Percentiles rank a stretch among this genome's conserved stretches.
These are phyloP conservation scores for Tetrahymena malaccensis DNA, from an alignment of 73 alveolate genomes.

Conservation along the genomic window DNA sequence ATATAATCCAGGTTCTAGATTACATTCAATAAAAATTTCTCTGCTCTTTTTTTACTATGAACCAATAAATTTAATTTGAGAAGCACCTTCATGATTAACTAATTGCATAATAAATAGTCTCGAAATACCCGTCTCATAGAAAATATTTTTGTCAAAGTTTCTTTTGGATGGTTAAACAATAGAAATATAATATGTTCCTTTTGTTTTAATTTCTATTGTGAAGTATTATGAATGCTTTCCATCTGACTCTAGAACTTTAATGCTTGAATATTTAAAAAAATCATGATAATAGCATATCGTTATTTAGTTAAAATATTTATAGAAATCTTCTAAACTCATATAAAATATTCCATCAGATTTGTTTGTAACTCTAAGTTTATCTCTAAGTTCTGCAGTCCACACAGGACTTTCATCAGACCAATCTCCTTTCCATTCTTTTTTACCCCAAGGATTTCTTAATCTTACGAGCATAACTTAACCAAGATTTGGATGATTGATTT, in stretches of 20 bases:
- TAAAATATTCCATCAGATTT: slow-evolving; percentile 46
- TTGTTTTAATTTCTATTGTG: not conserved
- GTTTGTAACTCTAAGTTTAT: not conserved
- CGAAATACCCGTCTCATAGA: not conserved
- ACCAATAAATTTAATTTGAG: not conserved
- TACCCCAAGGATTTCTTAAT: slow-evolving; percentile 73
- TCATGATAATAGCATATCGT: slow-evolving; percentile 22
- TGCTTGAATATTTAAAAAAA: not conserved
- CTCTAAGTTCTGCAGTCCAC: slow-evolving; percentile 42
- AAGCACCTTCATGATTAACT: not conserved
- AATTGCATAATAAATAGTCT: not conserved
- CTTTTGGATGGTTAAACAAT: slow-evolving; percentile 15
- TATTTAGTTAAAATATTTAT: slow-evolving; percentile 6
- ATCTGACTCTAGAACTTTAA: not conserved
- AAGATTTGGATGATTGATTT: not conserved
- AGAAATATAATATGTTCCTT: slow-evolving; percentile 21
- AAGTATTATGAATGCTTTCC: slow-evolving; percentile 10
- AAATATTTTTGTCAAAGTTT: slow-evolving; percentile 10
- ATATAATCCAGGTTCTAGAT: slow-evolving; percentile 2
- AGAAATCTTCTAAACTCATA: slow-evolving; percentile 44
- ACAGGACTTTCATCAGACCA: slow-evolving; percentile 37
- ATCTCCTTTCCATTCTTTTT: slow-evolving; percentile 67
- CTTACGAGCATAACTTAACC: slow-evolving; percentile 5
- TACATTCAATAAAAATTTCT: slow-evolving; percentile 4
- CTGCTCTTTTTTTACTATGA: not conserved